These are phyloP conservation scores for Calonectria henricotiae DNA, from an alignment of 2,329 filamentous ascomycete genomes.

Conservation along the genomic window DNA sequence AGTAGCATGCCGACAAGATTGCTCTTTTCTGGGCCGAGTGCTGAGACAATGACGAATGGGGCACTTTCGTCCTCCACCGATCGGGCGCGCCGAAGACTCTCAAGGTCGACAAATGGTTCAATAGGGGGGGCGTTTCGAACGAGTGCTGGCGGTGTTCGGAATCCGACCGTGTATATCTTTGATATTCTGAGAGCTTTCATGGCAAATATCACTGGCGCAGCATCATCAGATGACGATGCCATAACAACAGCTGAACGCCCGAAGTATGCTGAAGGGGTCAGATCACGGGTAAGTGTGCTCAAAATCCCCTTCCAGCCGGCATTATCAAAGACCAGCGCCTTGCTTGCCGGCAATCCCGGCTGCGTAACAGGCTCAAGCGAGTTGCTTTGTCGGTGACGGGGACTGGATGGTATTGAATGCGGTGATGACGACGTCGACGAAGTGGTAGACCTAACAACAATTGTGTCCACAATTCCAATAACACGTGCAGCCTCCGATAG, in stretches of 20 bases:
- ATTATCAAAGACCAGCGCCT: constrained; percentile 82
- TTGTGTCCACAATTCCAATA: constrained; percentile 88
- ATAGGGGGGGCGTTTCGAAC: constrained; percentile 77
- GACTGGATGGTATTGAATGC: constrained; percentile 67
- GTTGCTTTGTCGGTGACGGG: constrained; percentile 58
- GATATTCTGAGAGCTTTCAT: constrained; percentile 82
- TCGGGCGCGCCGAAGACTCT: constrained; percentile 72
- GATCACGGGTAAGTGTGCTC: constrained; percentile 84
- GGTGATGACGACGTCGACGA: constrained; percentile 64
- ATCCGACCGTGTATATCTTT: constrained; percentile 88
- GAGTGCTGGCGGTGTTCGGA: constrained; percentile 76
- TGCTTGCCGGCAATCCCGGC: constrained; percentile 64
- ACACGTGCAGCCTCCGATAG: constrained; percentile 84
- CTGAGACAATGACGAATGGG: constrained; percentile 87
- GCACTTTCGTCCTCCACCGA: constrained; percentile 68
- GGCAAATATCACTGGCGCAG: constrained; percentile 85
- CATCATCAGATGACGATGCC: constrained; percentile 81
- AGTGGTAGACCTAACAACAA: constrained; percentile 73
- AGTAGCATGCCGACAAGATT: constrained; percentile 84
- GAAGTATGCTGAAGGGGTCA: constrained; percentile 86
- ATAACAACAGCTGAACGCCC: constrained; percentile 84
- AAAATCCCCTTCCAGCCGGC: constrained; percentile 90
- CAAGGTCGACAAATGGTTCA: constrained; percentile 85
- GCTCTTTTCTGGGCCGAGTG: constrained; percentile 84
- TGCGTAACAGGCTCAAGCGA: constrained; percentile 48